Base-by-base conservation (phyloP, 768 basidiomycete genomes). In the Suillus ampliporus region DNA sequence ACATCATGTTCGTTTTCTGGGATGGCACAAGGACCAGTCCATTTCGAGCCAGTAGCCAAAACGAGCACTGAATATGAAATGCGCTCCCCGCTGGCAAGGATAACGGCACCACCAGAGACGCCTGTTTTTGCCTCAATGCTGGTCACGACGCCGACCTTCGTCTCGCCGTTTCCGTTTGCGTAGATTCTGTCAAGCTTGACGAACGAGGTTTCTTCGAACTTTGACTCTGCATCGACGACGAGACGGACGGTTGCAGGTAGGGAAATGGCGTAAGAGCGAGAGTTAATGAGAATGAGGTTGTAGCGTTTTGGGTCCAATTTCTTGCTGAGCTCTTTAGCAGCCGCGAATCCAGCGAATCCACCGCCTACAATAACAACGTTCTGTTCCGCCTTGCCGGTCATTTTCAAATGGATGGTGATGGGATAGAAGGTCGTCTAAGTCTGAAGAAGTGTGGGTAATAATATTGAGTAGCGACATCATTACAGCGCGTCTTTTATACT, bases 281-380 rank as follows among this genome's bases (percentile, higher is more conserved):
- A 70, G 48, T 79, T 83, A 64, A 92, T 75, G 65, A 91, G 81
- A 61, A 86, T 74, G 61, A 91, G 69, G 63, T 80, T 79, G 73
- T 84, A 81, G 41, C 78, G 78, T 10, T 75, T 69, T 0, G 80
- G 61, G 70, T 86, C 79, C 64, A 90, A 80, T 48, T 79, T 80
- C 13, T 77, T 70, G 4, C 86, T 83, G 61, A 91, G 85, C 2
- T 69, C 71, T 31, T 80, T 79, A 2, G 81, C 82, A 56, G 83
- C 65, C 11, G 76, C 65, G 34, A 77, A 73, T 14, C 89, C 89
- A 1, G 80, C 81, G 19, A 10, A 64, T n/a, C 74, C 77, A 56
- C 86, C 89, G 34, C 85, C 89, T 47, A 87, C 86, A 57, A 89
- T 74, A 64, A 89, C 75, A 37, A 89, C 77, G 65, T 79, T 71